Conservation (phyloP, 257 asterid species). For the Perilla frutescens region DNA sequence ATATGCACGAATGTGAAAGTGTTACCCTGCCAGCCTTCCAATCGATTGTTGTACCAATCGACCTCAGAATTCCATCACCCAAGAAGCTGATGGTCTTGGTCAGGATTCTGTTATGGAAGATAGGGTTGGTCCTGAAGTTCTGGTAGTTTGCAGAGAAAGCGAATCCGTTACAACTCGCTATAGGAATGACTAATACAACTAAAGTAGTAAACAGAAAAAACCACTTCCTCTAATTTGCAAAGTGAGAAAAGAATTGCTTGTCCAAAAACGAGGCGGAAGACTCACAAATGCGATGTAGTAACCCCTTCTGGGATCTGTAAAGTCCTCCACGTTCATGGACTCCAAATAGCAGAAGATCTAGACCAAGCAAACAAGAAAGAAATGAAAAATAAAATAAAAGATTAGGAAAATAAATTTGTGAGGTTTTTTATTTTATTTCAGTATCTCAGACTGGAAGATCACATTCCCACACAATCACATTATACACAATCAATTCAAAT, state of each 20-base stretch:
- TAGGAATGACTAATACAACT: no score
- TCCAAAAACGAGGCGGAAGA: constrained; percentile 14
- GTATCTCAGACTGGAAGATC: no score
- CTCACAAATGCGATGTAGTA: constrained; percentile 64
- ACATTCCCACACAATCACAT: no score
- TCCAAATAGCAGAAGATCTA: constrained; percentile 60
- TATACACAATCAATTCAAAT: no score
- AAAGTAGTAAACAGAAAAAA: not conserved
- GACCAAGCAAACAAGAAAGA: not conserved
- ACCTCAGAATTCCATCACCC: constrained; percentile 56
- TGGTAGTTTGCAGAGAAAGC: constrained; percentile 37
- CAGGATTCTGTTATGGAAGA: constrained; percentile 53
- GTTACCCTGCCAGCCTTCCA: constrained; percentile 77
- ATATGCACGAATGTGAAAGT: not conserved
- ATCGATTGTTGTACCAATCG: constrained; percentile 52
- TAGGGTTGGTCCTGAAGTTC: constrained; percentile 65
- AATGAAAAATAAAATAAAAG: no score
- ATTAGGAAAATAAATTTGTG: no score
- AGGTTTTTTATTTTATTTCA: no score
- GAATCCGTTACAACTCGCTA: not conserved
- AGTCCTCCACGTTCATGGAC: constrained; percentile 63
- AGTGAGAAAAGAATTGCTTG: not conserved
- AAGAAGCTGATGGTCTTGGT: constrained; percentile 49
- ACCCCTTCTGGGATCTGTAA: constrained; percentile 53
- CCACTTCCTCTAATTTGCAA: not conserved